Conservation (phyloP, 2,329 filamentous ascomycete genomes). For the Rosellinia necatrix region DNA sequence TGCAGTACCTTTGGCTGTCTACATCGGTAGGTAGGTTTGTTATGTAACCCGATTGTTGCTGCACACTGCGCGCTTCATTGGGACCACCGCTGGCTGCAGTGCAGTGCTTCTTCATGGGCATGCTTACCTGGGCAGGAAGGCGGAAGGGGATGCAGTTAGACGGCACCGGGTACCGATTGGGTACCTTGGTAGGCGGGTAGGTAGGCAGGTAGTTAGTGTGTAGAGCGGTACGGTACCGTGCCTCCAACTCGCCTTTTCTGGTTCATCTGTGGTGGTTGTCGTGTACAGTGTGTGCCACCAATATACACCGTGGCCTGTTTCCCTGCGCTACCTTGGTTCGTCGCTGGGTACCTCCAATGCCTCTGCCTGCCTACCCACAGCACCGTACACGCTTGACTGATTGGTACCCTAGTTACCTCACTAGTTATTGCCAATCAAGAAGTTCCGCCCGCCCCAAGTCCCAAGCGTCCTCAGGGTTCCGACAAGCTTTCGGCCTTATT, state of each 20-base stretch:
- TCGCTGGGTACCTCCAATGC: not conserved
- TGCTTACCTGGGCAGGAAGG: no score
- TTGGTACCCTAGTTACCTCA: not conserved
- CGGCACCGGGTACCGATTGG: not conserved
- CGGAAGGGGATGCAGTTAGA: no score
- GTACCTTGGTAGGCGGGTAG: not conserved
- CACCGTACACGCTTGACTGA: not conserved
- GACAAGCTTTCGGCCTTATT: slow-evolving; percentile 28
- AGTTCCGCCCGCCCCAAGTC: slow-evolving; percentile 24
- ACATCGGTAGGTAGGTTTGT: no score
- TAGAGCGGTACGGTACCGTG: not conserved
- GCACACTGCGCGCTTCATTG: slow-evolving; percentile 18
- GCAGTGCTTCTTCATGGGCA: slow-evolving; percentile 4
- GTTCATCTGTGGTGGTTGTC: not conserved
- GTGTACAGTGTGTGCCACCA: not conserved
- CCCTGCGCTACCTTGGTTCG: not conserved
- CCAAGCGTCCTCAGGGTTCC: slow-evolving; percentile 10
- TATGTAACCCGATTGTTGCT: no score
- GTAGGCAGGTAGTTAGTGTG: not conserved
- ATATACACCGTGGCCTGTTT: not conserved
- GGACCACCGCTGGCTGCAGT: slow-evolving; percentile 10
- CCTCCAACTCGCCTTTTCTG: no score
- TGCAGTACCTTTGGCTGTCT: no score
- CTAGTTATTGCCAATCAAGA: slow-evolving; percentile 21
- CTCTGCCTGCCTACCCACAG: not conserved